Conservation (phyloP, 2,329 filamentous ascomycete genomes). For the Neurospora sp. region DNA sequence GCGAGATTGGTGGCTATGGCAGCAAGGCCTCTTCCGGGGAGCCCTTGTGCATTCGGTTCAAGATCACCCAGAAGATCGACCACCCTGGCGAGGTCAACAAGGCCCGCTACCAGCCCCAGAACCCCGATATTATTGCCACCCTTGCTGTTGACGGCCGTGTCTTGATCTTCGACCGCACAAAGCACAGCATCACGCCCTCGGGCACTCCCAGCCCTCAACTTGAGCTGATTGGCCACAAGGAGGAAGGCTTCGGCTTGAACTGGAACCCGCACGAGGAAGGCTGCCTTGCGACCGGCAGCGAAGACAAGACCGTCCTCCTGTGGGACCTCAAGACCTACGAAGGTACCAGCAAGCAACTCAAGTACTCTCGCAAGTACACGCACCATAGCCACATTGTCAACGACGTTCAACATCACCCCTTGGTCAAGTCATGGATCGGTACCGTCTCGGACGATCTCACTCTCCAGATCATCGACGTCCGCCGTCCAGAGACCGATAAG, state of each 20-base stretch:
- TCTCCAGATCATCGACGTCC: conserved; percentile 83
- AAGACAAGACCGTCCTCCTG: conserved; percentile 82
- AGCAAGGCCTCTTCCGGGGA: conserved; percentile 52
- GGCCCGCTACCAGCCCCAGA: conserved; percentile 94
- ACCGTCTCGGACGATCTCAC: conserved; percentile 93
- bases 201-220: conserved; percentile 72
- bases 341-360: conserved; percentile 58
- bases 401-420: conserved; percentile 90
- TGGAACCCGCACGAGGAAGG: conserved; percentile 85
- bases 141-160: conserved; percentile 81
- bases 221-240: conserved; percentile 72
- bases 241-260: conserved; percentile 84
- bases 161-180: conserved; percentile 91
- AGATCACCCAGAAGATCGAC: conserved; percentile 90
- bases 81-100: conserved; percentile 98
- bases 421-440: conserved; percentile 76
- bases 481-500: conserved; percentile 54
- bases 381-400: conserved; percentile 91
- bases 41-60: conserved; percentile 69
- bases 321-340: conserved; percentile 82
- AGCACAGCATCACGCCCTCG: conserved; percentile 72
- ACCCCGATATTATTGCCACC: conserved; percentile 92
- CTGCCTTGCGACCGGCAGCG: conserved; percentile 78
- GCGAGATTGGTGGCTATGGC: conserved; percentile 90
- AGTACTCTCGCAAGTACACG: conserved; percentile 66